Evolutionary conservation across 441 rosid species (phyloP).

Genomic region (Populus hybrid): DNA sequence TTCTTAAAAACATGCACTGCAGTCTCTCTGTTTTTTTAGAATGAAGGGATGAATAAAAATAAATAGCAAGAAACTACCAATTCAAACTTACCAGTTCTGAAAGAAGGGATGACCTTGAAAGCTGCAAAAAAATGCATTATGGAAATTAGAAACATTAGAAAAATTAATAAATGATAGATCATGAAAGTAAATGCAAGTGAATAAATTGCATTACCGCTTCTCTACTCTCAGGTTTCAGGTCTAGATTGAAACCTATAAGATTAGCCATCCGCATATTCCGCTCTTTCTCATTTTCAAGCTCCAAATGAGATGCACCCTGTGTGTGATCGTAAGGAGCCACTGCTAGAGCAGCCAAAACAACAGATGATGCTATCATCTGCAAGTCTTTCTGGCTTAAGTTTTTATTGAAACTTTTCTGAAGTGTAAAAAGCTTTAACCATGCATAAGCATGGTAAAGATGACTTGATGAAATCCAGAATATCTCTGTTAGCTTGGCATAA

Average conservation of each 20-base stretch:
- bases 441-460: slow-evolving; percentile 96
- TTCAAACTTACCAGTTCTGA: slow-evolving; percentile 74
- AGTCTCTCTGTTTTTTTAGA: too few relatives aligned
- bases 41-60: too few relatives aligned
- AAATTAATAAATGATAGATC: neutral
- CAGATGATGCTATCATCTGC: slow-evolving; percentile 92
- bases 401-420: slow-evolving; percentile 95
- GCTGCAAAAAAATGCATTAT: slow-evolving; percentile 45
- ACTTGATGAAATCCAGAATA: slow-evolving; percentile 91
- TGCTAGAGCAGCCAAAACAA: slow-evolving; percentile 85
- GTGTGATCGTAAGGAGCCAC: slow-evolving; percentile 68
- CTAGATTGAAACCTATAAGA: slow-evolving; percentile 90
- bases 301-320: slow-evolving; percentile 71
- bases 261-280: slow-evolving; percentile 91
- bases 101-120: slow-evolving; percentile 81
- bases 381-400: slow-evolving; percentile 92
- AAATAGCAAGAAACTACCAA: neutral
- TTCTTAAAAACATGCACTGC: neutral
- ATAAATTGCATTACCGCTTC: slow-evolving; percentile 58
- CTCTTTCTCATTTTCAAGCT: slow-evolving; percentile 85
- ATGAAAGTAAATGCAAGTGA: neutral
- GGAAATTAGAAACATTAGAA: slow-evolving; percentile 10
- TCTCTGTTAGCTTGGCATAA: slow-evolving; percentile 89
- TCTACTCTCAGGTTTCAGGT: slow-evolving; percentile 79
- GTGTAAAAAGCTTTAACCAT: slow-evolving; percentile 89